Evolutionary conservation across 495 filamentous ascomycete genomes (phyloP), one percentile per base, ranked within the genome.

Genomic region (Rhizodiscina lignyota): DNA sequence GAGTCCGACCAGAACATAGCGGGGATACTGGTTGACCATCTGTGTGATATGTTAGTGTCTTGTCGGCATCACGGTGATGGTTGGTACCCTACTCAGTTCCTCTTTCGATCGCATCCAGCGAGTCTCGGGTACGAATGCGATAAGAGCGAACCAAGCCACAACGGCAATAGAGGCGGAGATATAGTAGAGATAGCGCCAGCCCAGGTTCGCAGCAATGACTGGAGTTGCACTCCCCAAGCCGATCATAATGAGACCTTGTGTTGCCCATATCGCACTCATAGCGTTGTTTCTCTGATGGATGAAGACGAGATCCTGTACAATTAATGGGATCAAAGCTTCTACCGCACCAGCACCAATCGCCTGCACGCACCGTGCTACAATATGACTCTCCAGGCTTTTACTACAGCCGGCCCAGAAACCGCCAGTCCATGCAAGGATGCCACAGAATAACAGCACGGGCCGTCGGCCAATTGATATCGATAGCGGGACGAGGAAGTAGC

Each of bases 101-200:
- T 41, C 37, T 15, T 21, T 32, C 19, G 42, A 45, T 18, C 49
- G 40, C 30, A 30, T 34, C 42, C 45, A 52, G 20, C 45, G 42
- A 6, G 49, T 49, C 35, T 52, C 49, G 5, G 49, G 49, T 6
- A 49, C 26, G 23, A 49, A 44, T 4, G 35, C 22, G 11, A 46
- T 6, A 26, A 52, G 34, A 21, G 46, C 21, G 16, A 49, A 6
- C 49, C 47, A 52, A 1, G 49, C 40, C 1, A 41, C 21, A 23
- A 45, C 23, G 13, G 39, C 43, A 4, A 49, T 18, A n/a, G 32
- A 39, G 4, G 40, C 38, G 11, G 41, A 42, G 31, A 52, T 49
- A 32, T 30, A 52, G 33, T 49, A 52, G n/a, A 52, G 34, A 45
- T 40, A 47, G 15, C 49, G 36, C 49, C 47, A 52, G 26, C 38